Evolutionary conservation across 2,329 filamentous ascomycete species (phyloP), one percentile per base, ranked within the genome.

Genomic region (Talaromyces sp.): DNA sequence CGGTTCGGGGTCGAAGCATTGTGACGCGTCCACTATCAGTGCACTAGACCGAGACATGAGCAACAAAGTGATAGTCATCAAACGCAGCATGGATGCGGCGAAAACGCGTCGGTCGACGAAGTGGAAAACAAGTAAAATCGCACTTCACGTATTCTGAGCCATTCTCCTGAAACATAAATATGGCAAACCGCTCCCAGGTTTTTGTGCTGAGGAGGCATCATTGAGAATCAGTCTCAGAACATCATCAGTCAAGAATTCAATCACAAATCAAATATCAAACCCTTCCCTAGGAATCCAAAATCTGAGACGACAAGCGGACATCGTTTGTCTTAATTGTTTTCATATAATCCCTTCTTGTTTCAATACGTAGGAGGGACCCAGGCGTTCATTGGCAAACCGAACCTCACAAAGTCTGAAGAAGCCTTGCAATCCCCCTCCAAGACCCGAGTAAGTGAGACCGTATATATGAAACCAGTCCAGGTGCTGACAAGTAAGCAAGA

Each of bases 151-250:
- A 37, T 13, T 19, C 37, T 41, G 39, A 28, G 21, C 35, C 40
- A 9, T 31, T 35, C 40, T 69, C 62, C 61, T 66, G 57, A 70
- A 71, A 70, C 72, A 75, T 75, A 75, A 75, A 75, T 75, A 75
- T 65, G 65, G 53, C 63, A 61, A 63, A 60, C 55, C 60, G 58
- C 56, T 67, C 71, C 72, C 64, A 61, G 61, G 62, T 55, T 60
- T 65, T 60, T 58, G 61, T 60, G 56, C 61, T 70, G 63, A 31
- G 7, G 36, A 43, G 46, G 28, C 55, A 60, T 64, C 64, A 65
- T 67, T 67, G 63, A 66, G 63, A 60, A 57, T 61, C 61, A 63
- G 67, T 72, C 70, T 70, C 70, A 73, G 62, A 65, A 63, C 61
- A 60, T 60, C 60, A 61, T 58, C 62, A 58, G 61, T 66, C 63